These are phyloP conservation scores for Ceratonia siliqua DNA, from an alignment of 306 rosid species.

Conservation along the genomic window DNA sequence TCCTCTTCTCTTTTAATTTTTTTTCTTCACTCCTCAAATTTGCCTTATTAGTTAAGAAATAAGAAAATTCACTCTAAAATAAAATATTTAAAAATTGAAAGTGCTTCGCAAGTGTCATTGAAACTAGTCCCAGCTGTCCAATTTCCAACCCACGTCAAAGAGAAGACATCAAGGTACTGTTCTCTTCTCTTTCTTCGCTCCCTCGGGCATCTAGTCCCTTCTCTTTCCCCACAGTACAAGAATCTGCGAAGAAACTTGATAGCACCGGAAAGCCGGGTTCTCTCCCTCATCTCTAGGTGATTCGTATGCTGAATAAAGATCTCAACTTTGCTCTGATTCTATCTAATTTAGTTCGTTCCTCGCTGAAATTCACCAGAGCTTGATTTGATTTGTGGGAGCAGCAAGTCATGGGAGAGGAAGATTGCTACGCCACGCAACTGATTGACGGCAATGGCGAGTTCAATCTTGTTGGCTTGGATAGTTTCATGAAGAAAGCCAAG, in stretches of 20 bases:
- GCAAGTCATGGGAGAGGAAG: constrained; percentile 38
- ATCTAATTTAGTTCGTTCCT: not conserved
- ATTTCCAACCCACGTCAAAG: not conserved
- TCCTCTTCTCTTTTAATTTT: no score
- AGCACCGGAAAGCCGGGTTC: not conserved
- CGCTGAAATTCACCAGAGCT: not conserved
- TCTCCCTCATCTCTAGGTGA: not conserved
- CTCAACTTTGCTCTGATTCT: not conserved
- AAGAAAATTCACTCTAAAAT: no score
- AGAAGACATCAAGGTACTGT: not conserved
- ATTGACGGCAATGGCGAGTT: constrained; percentile 74
- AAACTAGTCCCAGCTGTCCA: not conserved
- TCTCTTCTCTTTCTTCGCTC: not conserved
- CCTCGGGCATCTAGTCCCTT: not conserved
- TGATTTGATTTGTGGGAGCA: not conserved
- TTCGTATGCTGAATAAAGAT: not conserved
- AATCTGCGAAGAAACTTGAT: not conserved
- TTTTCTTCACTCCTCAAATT: no score
- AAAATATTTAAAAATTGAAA: not conserved
- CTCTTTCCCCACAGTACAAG: not conserved
- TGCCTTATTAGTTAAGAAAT: no score
- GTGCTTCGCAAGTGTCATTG: not conserved
- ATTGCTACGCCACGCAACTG: constrained; percentile 66
- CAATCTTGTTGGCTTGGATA: constrained; percentile 63
- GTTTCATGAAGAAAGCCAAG: constrained; percentile 49